Evolutionary conservation across 1,284 basidiomycete species (phyloP).

Genomic region (Grifola frondosa): DNA sequence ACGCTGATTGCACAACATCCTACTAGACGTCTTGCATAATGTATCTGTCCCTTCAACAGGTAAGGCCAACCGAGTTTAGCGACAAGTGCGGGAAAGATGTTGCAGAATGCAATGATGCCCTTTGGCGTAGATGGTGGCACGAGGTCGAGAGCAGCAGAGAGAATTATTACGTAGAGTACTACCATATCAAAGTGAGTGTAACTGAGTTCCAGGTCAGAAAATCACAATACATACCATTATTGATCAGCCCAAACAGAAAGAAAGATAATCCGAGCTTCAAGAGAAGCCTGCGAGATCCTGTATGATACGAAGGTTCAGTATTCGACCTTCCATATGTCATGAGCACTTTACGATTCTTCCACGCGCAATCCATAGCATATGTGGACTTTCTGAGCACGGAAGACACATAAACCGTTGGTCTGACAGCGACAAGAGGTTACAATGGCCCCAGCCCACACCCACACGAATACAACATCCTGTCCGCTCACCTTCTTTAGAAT

Average conservation of each 20-base stretch:
- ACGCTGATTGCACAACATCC: slow-evolving; percentile 77
- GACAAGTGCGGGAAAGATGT: slow-evolving; percentile 78
- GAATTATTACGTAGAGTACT: slow-evolving; percentile 95
- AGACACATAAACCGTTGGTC: no score
- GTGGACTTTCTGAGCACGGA: no score
- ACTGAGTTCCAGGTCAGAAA: not conserved
- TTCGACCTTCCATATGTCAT: no score
- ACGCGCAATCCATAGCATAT: no score
- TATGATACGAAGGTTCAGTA: no score
- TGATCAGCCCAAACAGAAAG: slow-evolving; percentile 59
- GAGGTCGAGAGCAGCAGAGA: slow-evolving; percentile 93
- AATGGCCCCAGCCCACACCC: no score
- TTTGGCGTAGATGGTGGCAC: slow-evolving; percentile 89
- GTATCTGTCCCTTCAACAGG: slow-evolving; percentile 77
- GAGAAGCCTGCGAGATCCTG: slow-evolving; percentile 20
- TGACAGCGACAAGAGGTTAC: no score
- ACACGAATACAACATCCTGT: no score
- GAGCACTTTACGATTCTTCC: no score
- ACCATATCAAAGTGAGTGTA: not conserved
- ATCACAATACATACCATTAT: slow-evolving; percentile 43
- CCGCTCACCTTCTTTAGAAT: no score
- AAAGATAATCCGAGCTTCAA: slow-evolving; percentile 46
- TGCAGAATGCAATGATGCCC: slow-evolving; percentile 92
- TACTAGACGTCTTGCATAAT: slow-evolving; percentile 72
- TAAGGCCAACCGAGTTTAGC: slow-evolving; percentile 96